phyloP scores from a whole-genome alignment of 139 green algal genomes.

The Asterochloris erici region DNA sequence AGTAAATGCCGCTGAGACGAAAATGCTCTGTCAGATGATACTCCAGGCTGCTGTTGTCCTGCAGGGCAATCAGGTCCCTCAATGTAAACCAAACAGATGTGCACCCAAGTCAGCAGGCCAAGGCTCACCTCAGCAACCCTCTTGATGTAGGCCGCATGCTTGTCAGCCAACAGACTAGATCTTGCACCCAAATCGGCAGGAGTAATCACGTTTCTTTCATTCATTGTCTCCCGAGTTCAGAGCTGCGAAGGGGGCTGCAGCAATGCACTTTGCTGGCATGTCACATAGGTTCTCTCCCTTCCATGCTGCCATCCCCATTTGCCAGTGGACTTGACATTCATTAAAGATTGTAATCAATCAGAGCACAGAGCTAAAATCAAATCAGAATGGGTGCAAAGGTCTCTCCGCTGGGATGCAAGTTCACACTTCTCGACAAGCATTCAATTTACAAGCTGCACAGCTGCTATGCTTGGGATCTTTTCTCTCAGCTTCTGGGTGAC shows the following conservation, averaged over 20 bases:
- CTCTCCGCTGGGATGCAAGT: neutral
- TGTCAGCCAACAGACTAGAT: conserved; percentile 55
- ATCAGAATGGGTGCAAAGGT: neutral
- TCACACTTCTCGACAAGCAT: no score
- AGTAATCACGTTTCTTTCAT: neutral
- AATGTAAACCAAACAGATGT: neutral
- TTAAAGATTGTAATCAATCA: neutral
- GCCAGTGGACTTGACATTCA: no score
- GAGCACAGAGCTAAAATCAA: neutral
- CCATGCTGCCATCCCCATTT: no score
- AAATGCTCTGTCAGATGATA: conserved; percentile 93
- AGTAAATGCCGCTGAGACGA: conserved; percentile 96
- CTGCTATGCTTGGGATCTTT: conserved; percentile 94
- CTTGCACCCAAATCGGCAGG: conserved; percentile 31
- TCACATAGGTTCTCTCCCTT: no score
- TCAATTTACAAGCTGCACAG: conserved; percentile 89
- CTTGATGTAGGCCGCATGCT: conserved; percentile 76
- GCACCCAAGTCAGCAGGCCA: neutral
- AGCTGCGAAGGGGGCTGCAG: no score
- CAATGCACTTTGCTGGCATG: no score
- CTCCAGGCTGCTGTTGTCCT: conserved; percentile 58
- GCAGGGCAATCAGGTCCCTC: neutral
- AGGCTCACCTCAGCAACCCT: conserved; percentile 60
- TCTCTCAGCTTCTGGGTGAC: conserved; percentile 99
- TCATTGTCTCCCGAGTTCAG: no score